Evolutionary conservation across 1,284 basidiomycete species (phyloP), one percentile per base, ranked within the genome.

Genomic region (Trichosporon sp.): DNA sequence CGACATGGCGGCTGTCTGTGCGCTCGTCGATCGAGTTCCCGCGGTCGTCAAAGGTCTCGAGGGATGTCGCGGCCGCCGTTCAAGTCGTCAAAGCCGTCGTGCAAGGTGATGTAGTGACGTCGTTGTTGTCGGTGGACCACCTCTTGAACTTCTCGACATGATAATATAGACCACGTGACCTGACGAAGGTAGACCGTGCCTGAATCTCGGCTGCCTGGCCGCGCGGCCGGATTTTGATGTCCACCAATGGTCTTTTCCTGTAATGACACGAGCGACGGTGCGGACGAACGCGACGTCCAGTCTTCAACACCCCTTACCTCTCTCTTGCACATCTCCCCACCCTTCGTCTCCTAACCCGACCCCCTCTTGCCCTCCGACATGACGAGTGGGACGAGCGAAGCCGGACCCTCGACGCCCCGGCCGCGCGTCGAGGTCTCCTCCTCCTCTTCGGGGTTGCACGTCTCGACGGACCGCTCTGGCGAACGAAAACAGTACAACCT

Each of bases 401-500:
- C 59, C 32, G 59, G 59, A 1, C 59, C 59, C 31, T 63, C 59
- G 16, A 63, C 31, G 16, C 14, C 59, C 4, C 59, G 59, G 14
- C 31, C 59, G 35, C 59, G 26, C 32, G 59, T 12, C 10, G n/a
- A 37, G 12, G 26, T 64, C 26, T n/a, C 65, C 3, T 43, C 21
- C 26, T 31, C 40, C 12, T 46, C 65, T 4, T 16, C 4, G 31
- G 43, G 65, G 26, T 31, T 35, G 46, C n/a, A 31, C 21, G 21
- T 59, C 12, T 12, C 31, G 6, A 63, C 59, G 16, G 5, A 35
- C 14, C 5, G 31, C 12, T 8, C 10, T 2, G 54, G 54, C 54
- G 68, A 64, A 31, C 5, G 35, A 11, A 6, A 38, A 5, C 11
- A 19, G 37, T 16, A 31, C 19, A 37, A 32, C 48, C 74, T 79